phyloP scores from a whole-genome alignment of 345 rosid species.

The Eucalyptus urophylla region DNA sequence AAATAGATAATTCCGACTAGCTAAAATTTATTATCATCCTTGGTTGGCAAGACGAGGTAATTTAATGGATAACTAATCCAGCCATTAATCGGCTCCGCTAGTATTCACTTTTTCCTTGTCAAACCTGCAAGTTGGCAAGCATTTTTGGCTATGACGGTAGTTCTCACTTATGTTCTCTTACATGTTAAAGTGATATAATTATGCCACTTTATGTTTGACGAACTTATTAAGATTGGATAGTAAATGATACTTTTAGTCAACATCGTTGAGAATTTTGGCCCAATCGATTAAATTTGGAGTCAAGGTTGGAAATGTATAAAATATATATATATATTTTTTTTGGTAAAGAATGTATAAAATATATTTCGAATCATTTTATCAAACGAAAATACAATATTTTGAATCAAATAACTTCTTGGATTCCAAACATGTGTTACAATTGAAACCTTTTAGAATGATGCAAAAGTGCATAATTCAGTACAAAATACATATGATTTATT shows the following conservation, averaged over 20 bases:
- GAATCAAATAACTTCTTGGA: not conserved
- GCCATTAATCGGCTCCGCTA: not conserved
- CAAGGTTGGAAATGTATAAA: not conserved
- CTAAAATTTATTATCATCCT: not conserved
- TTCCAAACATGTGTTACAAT: not conserved
- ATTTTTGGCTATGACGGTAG: not conserved
- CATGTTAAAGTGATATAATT: not conserved
- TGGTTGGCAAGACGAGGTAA: not conserved
- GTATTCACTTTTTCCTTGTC: not conserved
- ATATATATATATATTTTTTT: too few relatives aligned
- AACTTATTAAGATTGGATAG: not conserved
- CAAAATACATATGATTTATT: not conserved
- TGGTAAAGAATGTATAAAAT: not conserved
- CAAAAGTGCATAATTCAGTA: not conserved
- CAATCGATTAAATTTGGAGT: not conserved
- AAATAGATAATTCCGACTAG: not conserved
- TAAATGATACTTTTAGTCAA: not conserved
- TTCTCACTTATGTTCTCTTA: not conserved
- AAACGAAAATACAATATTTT: not conserved
- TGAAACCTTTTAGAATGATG: not conserved
- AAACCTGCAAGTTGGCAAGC: not conserved
- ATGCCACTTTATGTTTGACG: not conserved
- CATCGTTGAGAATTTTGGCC: not conserved
- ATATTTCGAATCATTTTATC: not conserved
- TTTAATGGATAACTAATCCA: not conserved